Evolutionary conservation across 495 filamentous ascomycete species (phyloP).

Genomic region (Neurospora tetraspora): DNA sequence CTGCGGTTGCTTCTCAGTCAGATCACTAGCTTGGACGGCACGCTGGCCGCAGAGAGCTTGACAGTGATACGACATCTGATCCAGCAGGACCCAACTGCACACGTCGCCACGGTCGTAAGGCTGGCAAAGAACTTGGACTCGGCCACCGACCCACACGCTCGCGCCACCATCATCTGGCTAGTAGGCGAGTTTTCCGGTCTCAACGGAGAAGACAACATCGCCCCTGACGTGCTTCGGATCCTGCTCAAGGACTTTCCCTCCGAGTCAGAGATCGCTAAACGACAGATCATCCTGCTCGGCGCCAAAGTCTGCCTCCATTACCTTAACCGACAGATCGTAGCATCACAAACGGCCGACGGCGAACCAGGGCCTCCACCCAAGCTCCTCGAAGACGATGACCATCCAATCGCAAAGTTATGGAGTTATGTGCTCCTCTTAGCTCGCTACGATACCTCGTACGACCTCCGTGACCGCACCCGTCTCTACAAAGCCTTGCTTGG

Average conservation of each 20-base stretch:
- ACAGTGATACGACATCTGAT: slow-evolving; percentile 94
- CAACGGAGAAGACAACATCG: slow-evolving; percentile 74
- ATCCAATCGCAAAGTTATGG: slow-evolving; percentile 70
- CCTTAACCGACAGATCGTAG: slow-evolving; percentile 50
- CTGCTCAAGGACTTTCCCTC: slow-evolving; percentile 73
- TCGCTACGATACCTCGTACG: slow-evolving; percentile 89
- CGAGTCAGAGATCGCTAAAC: slow-evolving; percentile 76
- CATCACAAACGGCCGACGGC: slow-evolving; percentile 18
- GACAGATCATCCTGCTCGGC: slow-evolving; percentile 83
- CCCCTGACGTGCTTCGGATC: slow-evolving; percentile 85
- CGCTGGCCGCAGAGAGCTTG: slow-evolving; percentile 78
- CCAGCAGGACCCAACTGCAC: slow-evolving; percentile 72
- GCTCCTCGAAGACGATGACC: slow-evolving; percentile 39
- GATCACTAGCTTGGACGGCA: slow-evolving; percentile 74
- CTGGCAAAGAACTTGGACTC: slow-evolving; percentile 88
- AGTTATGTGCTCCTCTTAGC: slow-evolving; percentile 73
- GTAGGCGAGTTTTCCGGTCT: slow-evolving; percentile 86
- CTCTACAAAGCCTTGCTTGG: slow-evolving; percentile 77
- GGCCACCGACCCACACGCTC: slow-evolving; percentile 70
- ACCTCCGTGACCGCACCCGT: slow-evolving; percentile 81
- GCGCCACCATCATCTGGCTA: slow-evolving; percentile 93
- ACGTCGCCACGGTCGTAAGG: slow-evolving; percentile 69
- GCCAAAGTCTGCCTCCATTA: slow-evolving; percentile 92
- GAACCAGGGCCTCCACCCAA: slow-evolving; percentile 14
- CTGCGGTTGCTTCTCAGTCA: slow-evolving; percentile 72